phyloP scores from a whole-genome alignment of 2,329 filamentous ascomycete species.

The Teratosphaeriaceae sp. region DNA sequence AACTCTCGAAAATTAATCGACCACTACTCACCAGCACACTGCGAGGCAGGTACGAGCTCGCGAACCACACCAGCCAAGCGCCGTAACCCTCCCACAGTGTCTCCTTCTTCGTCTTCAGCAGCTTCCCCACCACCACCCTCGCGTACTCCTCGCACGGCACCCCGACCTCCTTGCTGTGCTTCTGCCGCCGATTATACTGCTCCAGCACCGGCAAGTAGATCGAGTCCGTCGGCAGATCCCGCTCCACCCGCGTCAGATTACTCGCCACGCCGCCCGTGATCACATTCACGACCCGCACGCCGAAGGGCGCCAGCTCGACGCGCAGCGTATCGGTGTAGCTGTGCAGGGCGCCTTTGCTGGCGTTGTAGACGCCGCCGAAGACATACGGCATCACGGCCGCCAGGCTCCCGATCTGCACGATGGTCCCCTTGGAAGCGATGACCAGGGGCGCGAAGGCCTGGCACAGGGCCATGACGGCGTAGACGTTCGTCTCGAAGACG shows the following conservation, averaged over 20 bases:
- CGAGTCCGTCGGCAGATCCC: slow-evolving; percentile 41
- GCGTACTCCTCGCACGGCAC: slow-evolving; percentile 51
- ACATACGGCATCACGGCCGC: slow-evolving; percentile 40
- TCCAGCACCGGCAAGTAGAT: slow-evolving; percentile 47
- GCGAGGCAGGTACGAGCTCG: slow-evolving; percentile 41
- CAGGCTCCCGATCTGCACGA: slow-evolving; percentile 40
- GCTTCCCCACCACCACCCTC: slow-evolving; percentile 46
- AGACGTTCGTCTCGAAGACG: slow-evolving; percentile 50
- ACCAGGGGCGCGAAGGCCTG: slow-evolving; percentile 51
- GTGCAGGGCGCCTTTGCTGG: slow-evolving; percentile 54
- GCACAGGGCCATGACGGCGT: slow-evolving; percentile 52
- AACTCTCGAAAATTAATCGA: too few species aligned
- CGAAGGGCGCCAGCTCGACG: slow-evolving; percentile 49
- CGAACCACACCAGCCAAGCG: slow-evolving; percentile 43
- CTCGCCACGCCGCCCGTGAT: slow-evolving; percentile 56
- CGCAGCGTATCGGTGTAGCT: slow-evolving; percentile 52
- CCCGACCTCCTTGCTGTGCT: slow-evolving; percentile 47
- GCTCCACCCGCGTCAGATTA: slow-evolving; percentile 49
- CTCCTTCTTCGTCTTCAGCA: slow-evolving; percentile 37
- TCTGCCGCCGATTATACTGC: slow-evolving; percentile 46
- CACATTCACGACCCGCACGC: slow-evolving; percentile 41
- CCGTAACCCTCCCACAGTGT: slow-evolving; percentile 50
- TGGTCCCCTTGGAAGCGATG: slow-evolving; percentile 37
- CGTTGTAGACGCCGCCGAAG: slow-evolving; percentile 46
- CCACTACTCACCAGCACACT: slow-evolving; percentile 30